Base-by-base conservation (phyloP, 78 protist species). In the Speleostelium caveatum region DNA sequence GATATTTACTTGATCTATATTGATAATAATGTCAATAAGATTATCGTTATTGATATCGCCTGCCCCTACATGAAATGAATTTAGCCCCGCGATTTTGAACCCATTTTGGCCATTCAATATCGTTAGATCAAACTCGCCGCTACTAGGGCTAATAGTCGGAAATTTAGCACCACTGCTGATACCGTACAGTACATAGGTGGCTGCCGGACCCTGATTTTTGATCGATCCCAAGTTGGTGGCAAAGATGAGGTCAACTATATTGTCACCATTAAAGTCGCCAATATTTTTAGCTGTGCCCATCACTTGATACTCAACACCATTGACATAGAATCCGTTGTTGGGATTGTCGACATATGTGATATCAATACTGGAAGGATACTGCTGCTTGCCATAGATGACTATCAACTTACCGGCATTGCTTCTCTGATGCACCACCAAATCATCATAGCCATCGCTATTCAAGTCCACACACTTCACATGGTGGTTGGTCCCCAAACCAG, bases 381-480 rank as follows among this genome's bases (percentile, higher is more conserved):
- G 77, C 16, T 71, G n/a, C 17, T 36, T 32, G 0, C 77, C 77
- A 71, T 71, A 71, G 3, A 71, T 51, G 8, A 71, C 42, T 12
- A 24, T 5, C 16, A 32, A 7, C 19, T 19, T 49, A 49, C 62
- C 62, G 3, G 5, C 17, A 12, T 14, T 30, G 3, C 5, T 19
- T 30, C 10, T 28, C 4, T 19, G 1, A 17, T 3, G 33, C 10
- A 71, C 3, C 0, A 55, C 28, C 24, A 71, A 22, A 21, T 71
- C 77, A 51, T 71, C 77, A 32, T 19, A 49, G 3, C 77, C 76
- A 69, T 69, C 76, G 32, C 49, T 69, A 49, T 69, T 69, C 6
- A 69, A n/a, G 30, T 69, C 76, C 8, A 26, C 61, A 51, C 58
- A 32, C 5, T 6, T 8, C 5, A 8, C 2, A 3, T 68, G 49